These are phyloP conservation scores for Rickenella mellea DNA, from an alignment of 768 basidiomycete species.

Conservation along the genomic window DNA sequence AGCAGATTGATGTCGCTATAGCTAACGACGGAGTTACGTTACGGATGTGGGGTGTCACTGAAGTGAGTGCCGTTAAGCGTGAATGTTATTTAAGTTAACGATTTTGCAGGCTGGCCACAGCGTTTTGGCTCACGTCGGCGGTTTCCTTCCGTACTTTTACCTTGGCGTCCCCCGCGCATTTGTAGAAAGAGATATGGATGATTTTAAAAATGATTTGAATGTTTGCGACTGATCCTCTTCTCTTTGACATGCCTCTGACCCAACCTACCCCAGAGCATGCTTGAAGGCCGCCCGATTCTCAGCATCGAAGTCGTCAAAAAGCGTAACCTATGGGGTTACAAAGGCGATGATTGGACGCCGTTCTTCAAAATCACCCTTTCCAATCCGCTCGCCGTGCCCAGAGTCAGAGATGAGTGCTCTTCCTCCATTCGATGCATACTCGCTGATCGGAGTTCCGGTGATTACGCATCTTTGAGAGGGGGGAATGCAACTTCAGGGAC, in stretches of 20 bases:
- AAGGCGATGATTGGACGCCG: conserved; percentile 64
- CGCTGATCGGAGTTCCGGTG: background rate
- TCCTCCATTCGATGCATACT: conserved; percentile 6
- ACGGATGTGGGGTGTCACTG: conserved; percentile 86
- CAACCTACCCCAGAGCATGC: conserved; percentile 17
- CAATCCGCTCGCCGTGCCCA: conserved; percentile 71
- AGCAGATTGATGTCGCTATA: conserved; percentile 91
- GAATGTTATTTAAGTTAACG: background rate
- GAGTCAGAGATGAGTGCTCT: conserved; percentile 78
- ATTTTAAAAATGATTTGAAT: conserved; percentile 66
- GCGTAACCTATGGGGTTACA: conserved; percentile 81
- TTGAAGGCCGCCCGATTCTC: conserved; percentile 31
- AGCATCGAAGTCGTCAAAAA: conserved; percentile 52
- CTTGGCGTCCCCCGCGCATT: conserved; percentile 83
- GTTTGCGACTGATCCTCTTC: conserved; percentile 31
- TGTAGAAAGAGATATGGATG: conserved; percentile 47
- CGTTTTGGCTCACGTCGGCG: conserved; percentile 72
- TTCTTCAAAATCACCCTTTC: conserved; percentile 80
- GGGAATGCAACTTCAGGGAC: conserved; percentile 57
- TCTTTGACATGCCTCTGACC: background rate
- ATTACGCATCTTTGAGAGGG: conserved; percentile 56
- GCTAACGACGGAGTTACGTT: conserved; percentile 38
- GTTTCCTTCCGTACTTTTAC: conserved; percentile 92
- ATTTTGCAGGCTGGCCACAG: conserved; percentile 68
- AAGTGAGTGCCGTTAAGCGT: conserved; percentile 34